Percentiles rank a stretch among this genome's conserved stretches.
Conservation (phyloP, 2,329 filamentous ascomycete genomes). For the Aspergillus sp. region DNA sequence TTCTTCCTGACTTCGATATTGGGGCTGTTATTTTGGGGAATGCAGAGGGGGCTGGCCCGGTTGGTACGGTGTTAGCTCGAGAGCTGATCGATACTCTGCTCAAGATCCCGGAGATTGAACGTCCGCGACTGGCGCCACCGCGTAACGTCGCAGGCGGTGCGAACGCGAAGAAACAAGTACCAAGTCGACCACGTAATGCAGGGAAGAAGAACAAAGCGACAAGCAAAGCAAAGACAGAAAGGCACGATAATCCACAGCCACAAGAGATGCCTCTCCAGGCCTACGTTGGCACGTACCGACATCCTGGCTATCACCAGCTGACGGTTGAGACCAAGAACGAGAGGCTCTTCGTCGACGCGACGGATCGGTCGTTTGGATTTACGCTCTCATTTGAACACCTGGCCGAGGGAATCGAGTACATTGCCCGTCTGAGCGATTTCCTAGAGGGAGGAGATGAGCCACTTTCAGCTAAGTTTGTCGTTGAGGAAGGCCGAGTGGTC, state of each 20-base stretch:
- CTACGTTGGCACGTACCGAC: slow-evolving; percentile 25
- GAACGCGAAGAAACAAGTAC: background rate
- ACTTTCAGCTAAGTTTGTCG: slow-evolving; percentile 19
- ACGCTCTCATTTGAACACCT: slow-evolving; percentile 33
- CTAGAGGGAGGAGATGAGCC: slow-evolving; percentile 13
- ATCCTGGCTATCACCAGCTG: slow-evolving; percentile 28
- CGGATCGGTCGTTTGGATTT: slow-evolving; percentile 32
- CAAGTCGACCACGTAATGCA: slow-evolving; percentile 1
- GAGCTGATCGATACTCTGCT: slow-evolving; percentile 26
- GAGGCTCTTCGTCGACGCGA: slow-evolving; percentile 32
- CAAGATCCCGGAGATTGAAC: slow-evolving; percentile 15
- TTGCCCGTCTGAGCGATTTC: slow-evolving; percentile 21
- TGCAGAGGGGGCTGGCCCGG: slow-evolving; percentile 13
- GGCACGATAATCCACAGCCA: slow-evolving; percentile 1
- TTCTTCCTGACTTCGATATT: slow-evolving; percentile 28
- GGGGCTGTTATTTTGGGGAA: slow-evolving; percentile 32
- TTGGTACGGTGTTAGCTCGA: slow-evolving; percentile 18
- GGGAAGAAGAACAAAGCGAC: slow-evolving; percentile 9
- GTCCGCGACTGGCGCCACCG: slow-evolving; percentile 16
- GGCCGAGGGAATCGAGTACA: slow-evolving; percentile 23
- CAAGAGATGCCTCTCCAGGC: slow-evolving; percentile 16
- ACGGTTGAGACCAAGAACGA: slow-evolving; percentile 24
- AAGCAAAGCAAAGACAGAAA: background rate
- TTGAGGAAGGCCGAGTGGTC: slow-evolving; percentile 16
- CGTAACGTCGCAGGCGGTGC: background rate